Percentiles rank a stretch among this genome's conserved stretches.
Evolutionary conservation across 2,329 filamentous ascomycete genomes (phyloP).

Genomic region (Tympanopsis confertula): DNA sequence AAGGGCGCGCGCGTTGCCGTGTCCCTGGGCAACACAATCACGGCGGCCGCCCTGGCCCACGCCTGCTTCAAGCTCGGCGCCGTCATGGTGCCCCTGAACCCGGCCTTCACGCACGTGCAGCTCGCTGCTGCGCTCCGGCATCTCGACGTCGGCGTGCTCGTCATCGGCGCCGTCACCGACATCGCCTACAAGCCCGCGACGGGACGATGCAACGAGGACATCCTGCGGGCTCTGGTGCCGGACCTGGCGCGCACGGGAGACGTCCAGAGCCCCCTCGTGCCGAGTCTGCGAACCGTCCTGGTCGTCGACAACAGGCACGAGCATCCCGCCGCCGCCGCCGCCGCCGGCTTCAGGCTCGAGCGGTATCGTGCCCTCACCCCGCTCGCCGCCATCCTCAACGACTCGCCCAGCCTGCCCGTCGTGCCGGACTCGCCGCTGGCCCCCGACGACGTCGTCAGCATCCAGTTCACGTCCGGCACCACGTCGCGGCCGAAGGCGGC

Average conservation of each 20-base stretch:
- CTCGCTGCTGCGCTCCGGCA: conserved; percentile 69
- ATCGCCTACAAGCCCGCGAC: conserved; percentile 51
- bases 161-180: conserved; percentile 82
- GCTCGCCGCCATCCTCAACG: conserved; percentile 26
- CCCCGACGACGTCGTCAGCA: conserved; percentile 70
- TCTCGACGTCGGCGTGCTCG: conserved; percentile 59
- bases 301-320: conserved; percentile 63
- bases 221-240: conserved; percentile 32
- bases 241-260: conserved; percentile 18
- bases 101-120: conserved; percentile 72
- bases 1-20: conserved; percentile 81
- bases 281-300: conserved; percentile 60
- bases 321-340: conserved; percentile 26
- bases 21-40: conserved; percentile 72
- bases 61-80: conserved; percentile 91
- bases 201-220: conserved; percentile 38
- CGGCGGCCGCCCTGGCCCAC: conserved; percentile 78
- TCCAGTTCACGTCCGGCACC: conserved; percentile 68
- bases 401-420: conserved; percentile 18
- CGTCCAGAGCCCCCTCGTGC: conserved; percentile 38
- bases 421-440: conserved; percentile 32
- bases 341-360: conserved; percentile 27
- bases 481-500: conserved; percentile 62
- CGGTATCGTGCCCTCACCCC: conserved; percentile 28
- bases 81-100: conserved; percentile 85